Base-by-base conservation (phyloP, 169 alveolate species). In the Plasmodium adleri region DNA sequence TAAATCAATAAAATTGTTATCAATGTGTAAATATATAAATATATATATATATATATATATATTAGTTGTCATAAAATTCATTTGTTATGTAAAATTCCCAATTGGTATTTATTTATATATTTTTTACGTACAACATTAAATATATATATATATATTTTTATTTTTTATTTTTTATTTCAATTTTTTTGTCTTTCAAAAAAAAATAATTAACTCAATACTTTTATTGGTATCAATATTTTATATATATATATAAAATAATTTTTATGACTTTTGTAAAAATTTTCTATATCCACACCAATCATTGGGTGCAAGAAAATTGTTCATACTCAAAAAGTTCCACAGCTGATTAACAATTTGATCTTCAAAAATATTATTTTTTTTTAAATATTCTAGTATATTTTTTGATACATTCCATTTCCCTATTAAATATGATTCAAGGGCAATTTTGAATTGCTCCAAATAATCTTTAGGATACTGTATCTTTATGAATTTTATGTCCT, bases 271-370 rank as follows among this genome's bases (percentile, higher is more conserved):
- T 75, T 94, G 97, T 24, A 95, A 90, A 56, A 96, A 92, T 32
- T 72, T 95, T 68, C 99, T 83, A 66, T 85, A 96, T 9, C 99
- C 99, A 66, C 93, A 92, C 99, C 99, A 97, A 85, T 94, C 94
- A 28, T 56, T 72, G 10, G 98, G 98, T 28, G 98, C 93, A 67
- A 62, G 83, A 88, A 66, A 94, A 73, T 92, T 90, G 64, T 74
- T 49, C 66, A 92, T 86, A 49, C 76, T 86, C 93, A 97, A 95
- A 75, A 91, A 96, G 28, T 92, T 67, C 54, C 95, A 80, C 52
- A 97, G 80, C n/a, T 78, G 80, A 66, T 56, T 39, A 47, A 64
- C 56, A 45, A 78, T 96, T 90, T 47, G 80, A 62, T 63, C 97
- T 85, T 24, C 98, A 97, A 24, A 97, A 97, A 90, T 96, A 96